A percentile compares a stretch with the other conserved stretches of the same genome.
phyloP scores from a whole-genome alignment of 257 asterid species.

The Verbena officinalis region DNA sequence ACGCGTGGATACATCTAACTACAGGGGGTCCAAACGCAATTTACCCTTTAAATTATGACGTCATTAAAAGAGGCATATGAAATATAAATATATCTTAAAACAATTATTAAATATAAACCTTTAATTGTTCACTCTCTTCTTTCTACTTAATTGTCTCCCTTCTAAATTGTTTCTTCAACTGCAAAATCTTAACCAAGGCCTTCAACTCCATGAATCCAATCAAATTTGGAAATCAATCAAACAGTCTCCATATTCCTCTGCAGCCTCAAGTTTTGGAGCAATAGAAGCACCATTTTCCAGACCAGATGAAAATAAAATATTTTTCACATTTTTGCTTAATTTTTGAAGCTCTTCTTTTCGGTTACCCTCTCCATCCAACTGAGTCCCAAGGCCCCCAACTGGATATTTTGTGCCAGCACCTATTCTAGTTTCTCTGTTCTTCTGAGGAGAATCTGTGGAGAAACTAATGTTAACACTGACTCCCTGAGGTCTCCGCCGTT shows the following conservation, averaged over 20 bases:
- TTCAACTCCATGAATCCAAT: not conserved
- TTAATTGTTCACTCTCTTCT: no score
- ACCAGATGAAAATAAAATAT: constrained; percentile 30
- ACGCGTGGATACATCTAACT: no score
- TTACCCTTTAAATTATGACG: no score
- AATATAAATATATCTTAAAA: no score
- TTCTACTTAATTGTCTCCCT: not conserved
- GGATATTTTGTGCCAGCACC: constrained; percentile 25
- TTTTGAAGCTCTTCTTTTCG: constrained; percentile 38
- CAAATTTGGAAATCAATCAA: constrained; percentile 66
- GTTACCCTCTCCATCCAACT: constrained; percentile 22
- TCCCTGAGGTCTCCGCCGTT: no score
- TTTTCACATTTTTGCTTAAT: constrained; percentile 33
- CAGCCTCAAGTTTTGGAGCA: constrained; percentile 54
- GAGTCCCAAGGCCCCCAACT: constrained; percentile 15
- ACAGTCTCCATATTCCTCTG: constrained; percentile 57
- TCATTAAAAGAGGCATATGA: no score
- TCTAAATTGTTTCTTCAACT: constrained; percentile 26
- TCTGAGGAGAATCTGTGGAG: constrained; percentile 38
- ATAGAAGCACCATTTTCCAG: constrained; percentile 33
- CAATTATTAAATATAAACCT: no score
- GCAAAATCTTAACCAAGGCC: not conserved
- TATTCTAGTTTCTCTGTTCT: constrained; percentile 31
- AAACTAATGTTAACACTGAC: not conserved
- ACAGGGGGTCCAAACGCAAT: no score